phyloP scores from a whole-genome alignment of 2,329 filamentous ascomycete genomes.

The Aspergillus transmontanensis region DNA sequence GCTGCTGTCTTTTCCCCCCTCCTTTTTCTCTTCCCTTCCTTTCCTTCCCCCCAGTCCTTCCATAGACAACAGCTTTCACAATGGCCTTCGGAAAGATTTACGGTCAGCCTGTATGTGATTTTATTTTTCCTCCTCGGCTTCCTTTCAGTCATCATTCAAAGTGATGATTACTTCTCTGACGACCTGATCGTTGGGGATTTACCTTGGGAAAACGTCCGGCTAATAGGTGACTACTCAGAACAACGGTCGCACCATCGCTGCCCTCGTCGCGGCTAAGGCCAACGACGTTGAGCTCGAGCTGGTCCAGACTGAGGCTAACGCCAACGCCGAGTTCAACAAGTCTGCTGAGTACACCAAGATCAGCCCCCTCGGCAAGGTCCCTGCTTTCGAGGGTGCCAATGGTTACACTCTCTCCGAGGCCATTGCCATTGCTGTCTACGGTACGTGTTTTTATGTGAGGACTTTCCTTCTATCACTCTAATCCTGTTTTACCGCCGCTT shows the following conservation, averaged over 20 bases:
- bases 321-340: constrained; percentile 63
- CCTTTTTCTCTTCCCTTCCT: constrained; percentile 20
- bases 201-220: constrained; percentile 26
- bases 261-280: constrained; percentile 94
- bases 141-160: constrained; percentile 7
- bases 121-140: neutral
- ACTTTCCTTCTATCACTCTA: constrained; percentile 14
- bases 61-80: constrained; percentile 48
- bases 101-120: constrained; percentile 70
- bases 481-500: constrained; percentile 18
- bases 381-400: constrained; percentile 88
- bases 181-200: constrained; percentile 15
- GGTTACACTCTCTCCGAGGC: constrained; percentile 85
- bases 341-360: constrained; percentile 78
- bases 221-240: constrained; percentile 61
- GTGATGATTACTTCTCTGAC: constrained; percentile 1
- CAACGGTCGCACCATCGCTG: constrained; percentile 86
- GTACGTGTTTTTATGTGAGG: constrained; percentile 63
- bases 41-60: neutral
- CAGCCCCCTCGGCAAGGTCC: constrained; percentile 88
- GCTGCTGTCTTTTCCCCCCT: constrained; percentile 20
- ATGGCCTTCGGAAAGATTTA: constrained; percentile 99
- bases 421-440: constrained; percentile 96
- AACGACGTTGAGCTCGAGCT: constrained; percentile 92
- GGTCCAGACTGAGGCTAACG: constrained; percentile 60